Conservation (phyloP, 345 rosid species). For the Isatis tinctoria region DNA sequence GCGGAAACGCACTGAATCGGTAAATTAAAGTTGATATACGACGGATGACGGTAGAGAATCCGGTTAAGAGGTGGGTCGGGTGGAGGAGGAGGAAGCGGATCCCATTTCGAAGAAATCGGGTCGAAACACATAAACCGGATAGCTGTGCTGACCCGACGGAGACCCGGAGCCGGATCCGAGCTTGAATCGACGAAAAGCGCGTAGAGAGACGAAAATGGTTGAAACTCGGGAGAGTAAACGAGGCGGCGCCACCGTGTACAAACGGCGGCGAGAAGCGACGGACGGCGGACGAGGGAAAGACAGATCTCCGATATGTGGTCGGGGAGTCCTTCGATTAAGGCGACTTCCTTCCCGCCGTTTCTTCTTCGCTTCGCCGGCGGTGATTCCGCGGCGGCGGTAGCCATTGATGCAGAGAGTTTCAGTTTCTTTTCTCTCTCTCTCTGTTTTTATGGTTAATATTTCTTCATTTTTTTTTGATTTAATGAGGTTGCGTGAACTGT, state of each 20-base stretch:
- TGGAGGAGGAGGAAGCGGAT: constrained; percentile 39
- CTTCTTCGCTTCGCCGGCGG: constrained; percentile 22
- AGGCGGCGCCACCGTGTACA: constrained; percentile 53
- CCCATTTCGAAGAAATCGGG: constrained; percentile 45
- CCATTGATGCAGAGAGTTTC: constrained; percentile 14
- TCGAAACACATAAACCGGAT: constrained; percentile 37
- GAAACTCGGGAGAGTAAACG: constrained; percentile 44
- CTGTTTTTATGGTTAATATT: background rate
- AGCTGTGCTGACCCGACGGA: background rate
- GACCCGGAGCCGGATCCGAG: background rate
- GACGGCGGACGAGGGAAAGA: constrained; percentile 33
- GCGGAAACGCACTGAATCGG: constrained; percentile 45
- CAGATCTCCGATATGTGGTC: constrained; percentile 42
- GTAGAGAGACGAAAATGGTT: constrained; percentile 44
- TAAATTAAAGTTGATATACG: constrained; percentile 38
- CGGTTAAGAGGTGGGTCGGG: constrained; percentile 34
- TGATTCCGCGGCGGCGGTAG: background rate
- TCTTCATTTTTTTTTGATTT: background rate
- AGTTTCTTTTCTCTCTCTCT: background rate
- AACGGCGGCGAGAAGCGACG: constrained; percentile 45
- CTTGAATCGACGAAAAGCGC: constrained; percentile 32
- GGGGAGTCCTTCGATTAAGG: constrained; percentile 48
- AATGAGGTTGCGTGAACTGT: constrained; percentile 20
- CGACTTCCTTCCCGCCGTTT: background rate
- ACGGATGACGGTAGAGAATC: constrained; percentile 48